Conservation (phyloP, 2,329 filamentous ascomycete species). For the Dactylonectria estremocensis region DNA sequence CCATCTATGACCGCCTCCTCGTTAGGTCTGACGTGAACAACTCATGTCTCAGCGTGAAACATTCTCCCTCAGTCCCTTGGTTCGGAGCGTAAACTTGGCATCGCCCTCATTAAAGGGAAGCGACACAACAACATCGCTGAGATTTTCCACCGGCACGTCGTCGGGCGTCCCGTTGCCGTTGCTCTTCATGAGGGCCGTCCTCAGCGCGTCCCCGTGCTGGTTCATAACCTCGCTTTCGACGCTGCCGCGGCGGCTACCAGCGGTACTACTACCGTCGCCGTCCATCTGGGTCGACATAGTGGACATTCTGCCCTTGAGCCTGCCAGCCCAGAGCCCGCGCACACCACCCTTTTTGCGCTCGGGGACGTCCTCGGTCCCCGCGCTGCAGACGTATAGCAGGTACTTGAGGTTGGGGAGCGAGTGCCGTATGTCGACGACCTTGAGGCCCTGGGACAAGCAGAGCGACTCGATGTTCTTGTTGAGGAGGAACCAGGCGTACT, state of each 20-base stretch:
- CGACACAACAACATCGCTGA: constrained; percentile 49
- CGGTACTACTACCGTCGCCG: constrained; percentile 58
- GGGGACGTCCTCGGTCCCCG: constrained; percentile 77
- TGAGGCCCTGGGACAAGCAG: constrained; percentile 77
- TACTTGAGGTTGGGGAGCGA: constrained; percentile 96
- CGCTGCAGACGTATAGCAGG: constrained; percentile 89
- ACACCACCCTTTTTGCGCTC: constrained; percentile 75
- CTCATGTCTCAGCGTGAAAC: constrained; percentile 44
- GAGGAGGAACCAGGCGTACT: constrained; percentile 95
- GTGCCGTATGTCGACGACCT: constrained; percentile 90
- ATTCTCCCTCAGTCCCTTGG: constrained; percentile 70
- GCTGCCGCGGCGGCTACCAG: constrained; percentile 60
- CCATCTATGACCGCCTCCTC: not conserved
- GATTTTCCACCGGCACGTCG: constrained; percentile 31
- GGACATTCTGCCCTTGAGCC: constrained; percentile 57
- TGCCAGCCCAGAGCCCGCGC: constrained; percentile 69
- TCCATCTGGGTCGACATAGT: constrained; percentile 49
- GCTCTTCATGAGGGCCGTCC: constrained; percentile 52
- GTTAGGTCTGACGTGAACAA: not conserved
- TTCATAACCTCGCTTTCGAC: constrained; percentile 58
- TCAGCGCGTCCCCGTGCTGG: constrained; percentile 60
- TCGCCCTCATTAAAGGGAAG: constrained; percentile 65
- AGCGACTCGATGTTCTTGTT: constrained; percentile 92
- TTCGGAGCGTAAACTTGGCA: constrained; percentile 66
- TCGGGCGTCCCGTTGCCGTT: constrained; percentile 41